Conservation (phyloP, 305 asterid species). For the Fraxinus xanthoxyloides region DNA sequence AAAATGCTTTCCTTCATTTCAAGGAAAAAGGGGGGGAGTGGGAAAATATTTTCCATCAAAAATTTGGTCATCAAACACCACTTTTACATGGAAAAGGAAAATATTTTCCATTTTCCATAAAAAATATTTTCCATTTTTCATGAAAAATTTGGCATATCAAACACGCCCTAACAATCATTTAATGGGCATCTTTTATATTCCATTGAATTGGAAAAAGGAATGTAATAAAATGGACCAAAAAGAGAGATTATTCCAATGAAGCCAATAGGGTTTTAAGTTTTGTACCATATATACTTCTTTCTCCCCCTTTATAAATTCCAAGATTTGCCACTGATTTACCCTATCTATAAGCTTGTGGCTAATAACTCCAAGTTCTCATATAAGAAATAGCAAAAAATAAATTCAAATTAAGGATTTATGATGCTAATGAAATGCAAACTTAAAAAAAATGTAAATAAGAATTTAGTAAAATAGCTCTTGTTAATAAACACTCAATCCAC, state of each 20-base stretch:
- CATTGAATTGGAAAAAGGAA: conserved; percentile 19
- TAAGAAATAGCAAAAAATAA: neutral
- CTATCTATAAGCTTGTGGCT: neutral
- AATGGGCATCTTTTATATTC: conserved; percentile 31
- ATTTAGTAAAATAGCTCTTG: neutral
- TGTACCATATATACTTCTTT: neutral
- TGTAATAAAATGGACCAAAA: conserved; percentile 21
- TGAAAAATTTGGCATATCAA: no score
- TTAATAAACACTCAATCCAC: neutral
- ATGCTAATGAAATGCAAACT: neutral
- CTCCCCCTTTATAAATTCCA: conserved; percentile 12
- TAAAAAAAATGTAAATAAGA: neutral
- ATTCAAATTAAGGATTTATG: neutral
- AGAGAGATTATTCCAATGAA: conserved; percentile 31
- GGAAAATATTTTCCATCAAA: no score
- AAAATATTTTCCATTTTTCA: no score
- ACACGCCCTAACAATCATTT: conserved; percentile 11
- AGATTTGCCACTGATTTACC: conserved; percentile 18
- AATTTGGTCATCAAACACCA: no score
- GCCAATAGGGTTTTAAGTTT: conserved; percentile 14
- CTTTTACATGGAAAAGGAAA: no score
- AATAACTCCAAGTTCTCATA: neutral
- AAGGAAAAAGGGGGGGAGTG: no score
- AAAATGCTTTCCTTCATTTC: no score
- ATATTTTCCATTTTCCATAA: no score